Evolutionary conservation across 495 filamentous ascomycete species (phyloP), one percentile per base, ranked within the genome.

Genomic region (Penicillium turbatum): DNA sequence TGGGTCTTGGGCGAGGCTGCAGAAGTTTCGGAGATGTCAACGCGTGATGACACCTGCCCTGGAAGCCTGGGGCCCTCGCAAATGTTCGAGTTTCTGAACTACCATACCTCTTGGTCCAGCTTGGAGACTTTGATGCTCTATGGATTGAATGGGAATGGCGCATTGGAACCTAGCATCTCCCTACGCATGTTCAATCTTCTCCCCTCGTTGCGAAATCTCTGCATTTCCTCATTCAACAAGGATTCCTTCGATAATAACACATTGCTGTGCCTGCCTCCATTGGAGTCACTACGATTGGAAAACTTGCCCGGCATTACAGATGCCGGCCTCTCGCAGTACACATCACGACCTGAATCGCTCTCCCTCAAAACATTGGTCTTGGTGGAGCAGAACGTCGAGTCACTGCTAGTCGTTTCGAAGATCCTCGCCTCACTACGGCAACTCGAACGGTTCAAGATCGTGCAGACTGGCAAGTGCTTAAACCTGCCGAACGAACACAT

Each of bases 71-170:
- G 78, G 16, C 78, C 73, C 30, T 75, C 82, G 31, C 83, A 86
- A 66, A 83, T 81, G 57, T 82, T 80, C 31, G 79, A 79, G 32
- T 91, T 95, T 62, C 66, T 91, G 6, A 72, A 84, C 27, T 83
- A 82, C 48, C 89, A 93, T 65, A 66, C 74, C 12, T 79, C 81
- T 42, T 95, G 90, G 89, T 62, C 77, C 3, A 76, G 80, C 26
- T 71, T 97, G 10, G 81, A 86, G 21, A 92, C 87, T 0, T 72
- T 96, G 32, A 81, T 89, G 48, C 73, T 96, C 11, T 87, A 91
- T 63, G 87, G 84, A 2, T 60, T 74, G 16, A 73, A 68, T 38
- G 68, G 64, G 15, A 80, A 80, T 12, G 84, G 85, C 11, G 81
- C 81, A 0, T 64, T 92, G 24, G 82, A 84, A 19, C 80, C 84